Base-by-base conservation (phyloP, 1,139 yeast genomes). In the Protomyces lactucae-debilis region DNA sequence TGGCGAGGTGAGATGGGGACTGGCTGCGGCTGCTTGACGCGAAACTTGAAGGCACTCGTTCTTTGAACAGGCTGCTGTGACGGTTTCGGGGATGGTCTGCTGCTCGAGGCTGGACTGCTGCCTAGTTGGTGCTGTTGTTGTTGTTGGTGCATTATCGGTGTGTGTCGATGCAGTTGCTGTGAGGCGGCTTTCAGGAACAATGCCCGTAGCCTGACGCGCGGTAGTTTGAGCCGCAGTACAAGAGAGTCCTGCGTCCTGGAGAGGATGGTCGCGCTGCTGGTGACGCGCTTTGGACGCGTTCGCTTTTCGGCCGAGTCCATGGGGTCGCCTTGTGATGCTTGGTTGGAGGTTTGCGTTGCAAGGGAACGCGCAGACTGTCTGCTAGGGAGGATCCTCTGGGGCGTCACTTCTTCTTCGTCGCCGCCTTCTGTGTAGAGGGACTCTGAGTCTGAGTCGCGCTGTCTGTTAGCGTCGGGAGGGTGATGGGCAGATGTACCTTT, bases 11-110 rank as follows among this genome's bases (percentile, higher is more conserved):
- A 39, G 28, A 51, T 51, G 25, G 57, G 39, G 5, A 35, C 48
- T 12, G 48, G 40, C 28, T 48, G 57, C n/a, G 63, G 63, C 18
- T 52, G 43, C 36, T 48, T 35, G 18, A 52, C 54, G 18, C 63
- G 63, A 8, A 59, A 32, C 32, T 59, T 59, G 36, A 35, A 52
- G 4, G 54, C 36, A 14, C 16, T 43, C 12, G 28, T 43, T 18
- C 18, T 43, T 16, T n/a, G 23, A 4, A 43, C 10, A 5, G 48
- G 5, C 5, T 18, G 23, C 12, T 10, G 12, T 14, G 43, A 6
- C 2, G 48, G 48, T 43, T 18, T 43, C 10, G 48, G 48, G 9
- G 48, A 43, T 1, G 48, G 25, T 6, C 48, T 18, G 14, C 23
- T 18, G 12, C 25, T 12, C 2, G 48, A 2, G 16, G 48, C 48